These are phyloP conservation scores for Lonicera japonica DNA, from an alignment of 129 eudicot genomes.

Conservation along the genomic window DNA sequence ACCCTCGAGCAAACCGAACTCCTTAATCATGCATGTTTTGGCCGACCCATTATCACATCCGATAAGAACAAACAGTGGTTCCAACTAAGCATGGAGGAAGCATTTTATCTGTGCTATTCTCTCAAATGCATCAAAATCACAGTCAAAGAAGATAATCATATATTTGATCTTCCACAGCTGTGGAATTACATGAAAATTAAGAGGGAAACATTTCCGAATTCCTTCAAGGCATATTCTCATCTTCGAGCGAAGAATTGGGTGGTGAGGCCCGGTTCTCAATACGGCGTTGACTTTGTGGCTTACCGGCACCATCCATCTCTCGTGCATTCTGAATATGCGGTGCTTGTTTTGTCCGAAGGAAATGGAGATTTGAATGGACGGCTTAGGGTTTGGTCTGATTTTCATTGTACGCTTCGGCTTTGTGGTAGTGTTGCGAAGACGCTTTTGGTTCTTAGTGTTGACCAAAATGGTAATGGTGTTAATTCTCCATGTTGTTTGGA, in stretches of 20 bases:
- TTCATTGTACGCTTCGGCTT: conserved; percentile 69
- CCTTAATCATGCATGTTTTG: conserved; percentile 61
- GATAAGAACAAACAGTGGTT: conserved; percentile 68
- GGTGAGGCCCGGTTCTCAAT: conserved; percentile 62
- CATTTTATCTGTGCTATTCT: conserved; percentile 43
- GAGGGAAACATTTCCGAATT: conserved; percentile 27
- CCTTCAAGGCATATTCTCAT: conserved; percentile 60
- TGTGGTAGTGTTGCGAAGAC: conserved; percentile 83
- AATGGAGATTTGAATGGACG: conserved; percentile 33
- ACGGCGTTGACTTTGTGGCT: conserved; percentile 84
- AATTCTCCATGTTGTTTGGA: conserved; percentile 43
- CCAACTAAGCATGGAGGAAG: conserved; percentile 60
- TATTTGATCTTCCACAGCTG: conserved; percentile 32
- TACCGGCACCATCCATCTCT: conserved; percentile 73
- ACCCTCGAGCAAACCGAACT: conserved; percentile 54
- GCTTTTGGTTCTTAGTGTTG: conserved; percentile 46
- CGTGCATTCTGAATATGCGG: conserved; percentile 64
- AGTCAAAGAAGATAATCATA: conserved; percentile 19
- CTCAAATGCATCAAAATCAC: conserved; percentile 49
- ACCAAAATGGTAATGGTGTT: conserved; percentile 11
- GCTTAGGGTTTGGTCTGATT: conserved; percentile 75
- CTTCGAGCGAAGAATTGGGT: conserved; percentile 75
- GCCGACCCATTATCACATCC: conserved; percentile 46
- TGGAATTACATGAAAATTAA: conserved; percentile 50
- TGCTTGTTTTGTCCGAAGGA: conserved; percentile 39